Base-by-base conservation (phyloP, 345 rosid species). In the Geranium brycei region DNA sequence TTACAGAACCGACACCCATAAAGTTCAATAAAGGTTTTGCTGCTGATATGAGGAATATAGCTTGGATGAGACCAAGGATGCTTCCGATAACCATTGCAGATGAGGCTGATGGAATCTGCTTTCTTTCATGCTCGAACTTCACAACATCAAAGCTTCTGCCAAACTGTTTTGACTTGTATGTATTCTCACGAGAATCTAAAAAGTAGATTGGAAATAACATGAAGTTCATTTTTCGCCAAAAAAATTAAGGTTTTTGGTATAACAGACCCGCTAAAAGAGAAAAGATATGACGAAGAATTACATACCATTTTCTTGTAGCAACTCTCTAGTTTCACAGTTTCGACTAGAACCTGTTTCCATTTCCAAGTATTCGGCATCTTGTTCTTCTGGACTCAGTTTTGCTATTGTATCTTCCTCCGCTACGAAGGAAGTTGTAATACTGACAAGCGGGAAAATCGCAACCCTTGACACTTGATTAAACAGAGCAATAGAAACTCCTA, bases 381-480 rank as follows among this genome's bases (percentile, higher is more conserved):
- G 28, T 23, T 1, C 28, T 23, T 23, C 28, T 23, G 28, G 28
- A 23, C 28, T 23, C 28, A 23, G 28, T 23, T 23, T 23, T 23
- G 28, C 28, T 23, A 23, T 23, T 4, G 95, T 73, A 78, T 90
- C 97, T 85, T 93, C 99, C 82, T 90, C 97, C 0, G 99, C 99
- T 59, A 93, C 99, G 69, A 91, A 87, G 51, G 99, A 93, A 18
- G 99, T 93, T 4, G 99, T 93, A 71, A 90, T 75, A 60, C 99
- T 90, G 55, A 93, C 99, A 3, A 90, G 92, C 0, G 99, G 99
- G 73, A 93, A 93, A 56, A 90, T 88, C 3, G 97, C 95, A 51
- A 93, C 84, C 68, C 96, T 86, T 1, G 99, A 90, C 58, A 90
- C 86, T 83, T 90, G 97, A 78, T 87, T 93, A 78, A 93, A 88